These are phyloP conservation scores for Colletotrichum sublineola DNA, from an alignment of 2,329 filamentous ascomycete genomes.

Conservation along the genomic window DNA sequence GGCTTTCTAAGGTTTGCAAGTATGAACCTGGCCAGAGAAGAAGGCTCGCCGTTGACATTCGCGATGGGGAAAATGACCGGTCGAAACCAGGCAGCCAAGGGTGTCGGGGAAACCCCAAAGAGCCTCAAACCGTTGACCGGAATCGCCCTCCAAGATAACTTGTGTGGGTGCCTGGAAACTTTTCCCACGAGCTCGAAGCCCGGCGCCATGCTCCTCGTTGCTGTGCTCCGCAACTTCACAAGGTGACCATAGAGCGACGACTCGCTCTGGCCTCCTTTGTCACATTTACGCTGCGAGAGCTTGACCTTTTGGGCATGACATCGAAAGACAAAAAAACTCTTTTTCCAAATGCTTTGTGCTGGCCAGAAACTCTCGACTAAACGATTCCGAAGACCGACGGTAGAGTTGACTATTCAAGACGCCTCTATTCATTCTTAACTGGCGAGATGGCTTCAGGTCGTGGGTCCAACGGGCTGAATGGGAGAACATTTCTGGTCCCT, in stretches of 20 bases:
- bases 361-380: neutral
- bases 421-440: neutral
- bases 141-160: neutral
- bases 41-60: too few relatives aligned
- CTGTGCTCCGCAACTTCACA: too few relatives aligned
- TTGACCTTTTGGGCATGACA: neutral
- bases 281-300: neutral
- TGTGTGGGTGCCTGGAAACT: neutral
- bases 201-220: too few relatives aligned
- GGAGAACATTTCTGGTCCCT: neutral
- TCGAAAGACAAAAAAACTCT: too few relatives aligned
- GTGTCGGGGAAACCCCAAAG: neutral
- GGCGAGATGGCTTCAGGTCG: neutral
- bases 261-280: neutral
- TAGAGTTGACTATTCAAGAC: neutral
- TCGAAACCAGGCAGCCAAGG: neutral
- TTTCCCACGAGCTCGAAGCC: neutral
- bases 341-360: neutral
- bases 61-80: neutral
- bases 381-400: neutral
- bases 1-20: neutral
- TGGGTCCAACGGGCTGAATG: neutral
- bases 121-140: too few relatives aligned
- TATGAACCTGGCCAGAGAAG: neutral
- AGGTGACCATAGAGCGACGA: too few relatives aligned